A percentile compares a stretch with the other conserved stretches of the same genome.
Evolutionary conservation across 306 rosid genomes (phyloP).

Genomic region (Cotoneaster glaucophyllus): DNA sequence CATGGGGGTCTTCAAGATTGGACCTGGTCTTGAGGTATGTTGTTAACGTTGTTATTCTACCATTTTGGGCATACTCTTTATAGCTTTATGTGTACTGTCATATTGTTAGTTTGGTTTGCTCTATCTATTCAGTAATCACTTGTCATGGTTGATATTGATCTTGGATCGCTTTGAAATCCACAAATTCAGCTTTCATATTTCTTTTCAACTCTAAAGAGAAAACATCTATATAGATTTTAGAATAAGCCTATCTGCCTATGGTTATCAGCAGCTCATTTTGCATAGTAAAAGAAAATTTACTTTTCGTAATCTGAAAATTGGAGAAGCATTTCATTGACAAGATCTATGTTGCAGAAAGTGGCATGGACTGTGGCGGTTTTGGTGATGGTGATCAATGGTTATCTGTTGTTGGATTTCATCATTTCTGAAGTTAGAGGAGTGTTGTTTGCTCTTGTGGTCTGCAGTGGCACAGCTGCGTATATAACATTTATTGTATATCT

Average conservation of each 20-base stretch:
- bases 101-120: background rate
- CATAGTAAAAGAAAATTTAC: background rate
- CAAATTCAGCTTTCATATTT: background rate
- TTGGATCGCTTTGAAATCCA: background rate
- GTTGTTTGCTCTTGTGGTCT: conserved; percentile 45
- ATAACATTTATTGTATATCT: conserved; percentile 58
- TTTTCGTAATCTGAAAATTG: background rate
- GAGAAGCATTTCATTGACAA: background rate
- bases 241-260: background rate
- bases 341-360: conserved; percentile 45
- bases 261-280: background rate
- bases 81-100: background rate
- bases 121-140: background rate
- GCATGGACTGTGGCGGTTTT: conserved; percentile 81
- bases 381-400: conserved; percentile 74
- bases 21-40: conserved; percentile 66
- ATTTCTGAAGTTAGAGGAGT: conserved; percentile 51
- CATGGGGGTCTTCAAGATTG: conserved; percentile 80
- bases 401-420: conserved; percentile 69
- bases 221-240: background rate
- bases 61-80: background rate
- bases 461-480: conserved; percentile 51
- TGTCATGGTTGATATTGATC: background rate
- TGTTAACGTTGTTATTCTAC: conserved; percentile 7
- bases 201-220: background rate